Evolutionary conservation across 306 rosid genomes (phyloP).

Genomic region (Herpetospermum pedunculosum): DNA sequence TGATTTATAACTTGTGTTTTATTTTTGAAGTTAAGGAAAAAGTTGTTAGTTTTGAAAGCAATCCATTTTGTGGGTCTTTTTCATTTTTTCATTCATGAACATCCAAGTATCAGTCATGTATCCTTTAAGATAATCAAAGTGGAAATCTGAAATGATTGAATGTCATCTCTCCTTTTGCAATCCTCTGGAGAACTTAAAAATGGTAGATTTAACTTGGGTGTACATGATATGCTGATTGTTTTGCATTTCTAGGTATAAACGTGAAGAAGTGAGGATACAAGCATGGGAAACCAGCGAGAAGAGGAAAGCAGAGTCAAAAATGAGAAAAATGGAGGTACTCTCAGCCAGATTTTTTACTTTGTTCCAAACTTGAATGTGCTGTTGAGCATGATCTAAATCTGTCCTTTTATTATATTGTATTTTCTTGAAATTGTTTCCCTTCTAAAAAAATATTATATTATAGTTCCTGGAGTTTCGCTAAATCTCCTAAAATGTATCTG

Average conservation of each 20-base stretch:
- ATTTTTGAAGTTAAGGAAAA: not conserved
- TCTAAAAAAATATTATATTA: too few relatives aligned
- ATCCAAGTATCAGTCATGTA: not conserved
- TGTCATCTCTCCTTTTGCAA: not conserved
- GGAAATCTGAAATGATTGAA: not conserved
- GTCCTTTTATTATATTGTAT: not conserved
- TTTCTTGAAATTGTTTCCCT: too few relatives aligned
- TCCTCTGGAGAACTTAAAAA: not conserved
- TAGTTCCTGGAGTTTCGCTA: not conserved
- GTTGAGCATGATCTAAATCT: not conserved
- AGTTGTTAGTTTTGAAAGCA: not conserved
- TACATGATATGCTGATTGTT: slow-evolving; percentile 3
- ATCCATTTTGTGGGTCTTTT: not conserved
- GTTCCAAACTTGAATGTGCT: not conserved
- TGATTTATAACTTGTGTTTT: not conserved
- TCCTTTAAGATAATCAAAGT: not conserved
- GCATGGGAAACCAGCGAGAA: slow-evolving; percentile 94
- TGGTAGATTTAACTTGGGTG: slow-evolving; percentile 1
- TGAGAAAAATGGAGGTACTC: slow-evolving; percentile 91
- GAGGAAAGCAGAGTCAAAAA: slow-evolving; percentile 91
- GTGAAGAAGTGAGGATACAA: slow-evolving; percentile 91
- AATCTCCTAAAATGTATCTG: not conserved
- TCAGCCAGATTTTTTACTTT: not conserved
- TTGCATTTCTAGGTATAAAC: slow-evolving; percentile 51
- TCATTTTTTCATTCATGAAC: not conserved